Evolutionary conservation across 2,329 filamentous ascomycete genomes (phyloP).

Genomic region (Apiospora rasikravindrae): DNA sequence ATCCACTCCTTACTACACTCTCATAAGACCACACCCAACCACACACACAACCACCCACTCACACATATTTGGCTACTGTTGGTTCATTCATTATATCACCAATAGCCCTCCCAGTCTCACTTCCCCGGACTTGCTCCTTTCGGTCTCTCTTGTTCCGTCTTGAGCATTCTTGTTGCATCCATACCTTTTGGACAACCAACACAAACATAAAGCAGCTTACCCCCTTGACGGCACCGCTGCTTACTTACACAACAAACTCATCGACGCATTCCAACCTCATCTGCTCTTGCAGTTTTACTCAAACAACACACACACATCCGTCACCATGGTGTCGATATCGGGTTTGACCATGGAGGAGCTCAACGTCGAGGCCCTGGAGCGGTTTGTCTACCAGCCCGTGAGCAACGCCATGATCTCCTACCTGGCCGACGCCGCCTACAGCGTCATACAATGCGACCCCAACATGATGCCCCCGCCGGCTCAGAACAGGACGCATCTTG

Average conservation of each 20-base stretch:
- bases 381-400: conserved; percentile 80
- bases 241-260: conserved; percentile 27
- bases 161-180: conserved; percentile 10
- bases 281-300: conserved; percentile 16
- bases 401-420: conserved; percentile 78
- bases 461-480: conserved; percentile 56
- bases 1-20: conserved; percentile 14
- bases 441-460: conserved; percentile 81
- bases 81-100: conserved; percentile 26
- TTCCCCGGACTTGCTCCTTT: conserved; percentile 18
- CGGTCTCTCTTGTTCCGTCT: conserved; percentile 9
- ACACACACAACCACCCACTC: conserved; percentile 25
- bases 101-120: conserved; percentile 17
- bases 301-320: background rate
- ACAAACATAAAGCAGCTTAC: background rate
- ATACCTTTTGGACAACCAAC: background rate
- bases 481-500: conserved; percentile 45
- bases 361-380: conserved; percentile 77
- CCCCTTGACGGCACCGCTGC: conserved; percentile 14
- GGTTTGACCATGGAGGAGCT: conserved; percentile 58
- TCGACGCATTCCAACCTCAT: conserved; percentile 33
- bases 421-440: conserved; percentile 73
- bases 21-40: conserved; percentile 21
- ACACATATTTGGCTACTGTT: conserved; percentile 9
- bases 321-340: conserved; percentile 53